These are phyloP conservation scores for Clonostachys solani DNA, from an alignment of 2,329 filamentous ascomycete species.

Conservation along the genomic window DNA sequence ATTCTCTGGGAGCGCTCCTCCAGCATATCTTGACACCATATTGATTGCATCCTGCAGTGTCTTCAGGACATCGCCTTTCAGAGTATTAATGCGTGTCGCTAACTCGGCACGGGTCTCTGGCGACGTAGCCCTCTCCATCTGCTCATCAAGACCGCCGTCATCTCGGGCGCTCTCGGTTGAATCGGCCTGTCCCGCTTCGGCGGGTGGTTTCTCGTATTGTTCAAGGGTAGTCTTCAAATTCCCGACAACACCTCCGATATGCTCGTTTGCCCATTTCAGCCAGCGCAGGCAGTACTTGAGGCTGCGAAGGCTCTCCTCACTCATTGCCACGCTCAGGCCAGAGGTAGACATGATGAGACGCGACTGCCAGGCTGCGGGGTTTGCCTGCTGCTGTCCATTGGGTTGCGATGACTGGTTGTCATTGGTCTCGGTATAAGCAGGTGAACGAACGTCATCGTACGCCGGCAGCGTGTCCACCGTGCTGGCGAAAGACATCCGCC, in stretches of 20 bases:
- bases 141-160: background rate
- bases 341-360: conserved; percentile 87
- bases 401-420: conserved; percentile 15
- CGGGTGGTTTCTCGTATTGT: conserved; percentile 50
- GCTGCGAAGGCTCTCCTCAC: conserved; percentile 78
- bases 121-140: conserved; percentile 7
- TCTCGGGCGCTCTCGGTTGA: conserved; percentile 4
- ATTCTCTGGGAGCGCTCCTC: conserved; percentile 87
- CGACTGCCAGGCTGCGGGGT: conserved; percentile 62
- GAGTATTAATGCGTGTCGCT: conserved; percentile 59
- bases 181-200: background rate
- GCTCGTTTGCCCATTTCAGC: conserved; percentile 76
- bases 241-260: conserved; percentile 71
- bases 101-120: conserved; percentile 34
- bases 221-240: conserved; percentile 73
- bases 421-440: conserved; percentile 64
- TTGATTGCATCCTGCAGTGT: conserved; percentile 78
- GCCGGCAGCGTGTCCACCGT: conserved; percentile 74
- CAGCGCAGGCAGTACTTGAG: conserved; percentile 81
- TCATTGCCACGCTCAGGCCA: conserved; percentile 86
- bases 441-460: conserved; percentile 75
- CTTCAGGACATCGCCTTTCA: conserved; percentile 70
- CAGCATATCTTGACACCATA: conserved; percentile 83
- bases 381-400: conserved; percentile 17
- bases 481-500: conserved; percentile 61